phyloP scores from a whole-genome alignment of 495 filamentous ascomycete species.

The Penicillium alfredii region DNA sequence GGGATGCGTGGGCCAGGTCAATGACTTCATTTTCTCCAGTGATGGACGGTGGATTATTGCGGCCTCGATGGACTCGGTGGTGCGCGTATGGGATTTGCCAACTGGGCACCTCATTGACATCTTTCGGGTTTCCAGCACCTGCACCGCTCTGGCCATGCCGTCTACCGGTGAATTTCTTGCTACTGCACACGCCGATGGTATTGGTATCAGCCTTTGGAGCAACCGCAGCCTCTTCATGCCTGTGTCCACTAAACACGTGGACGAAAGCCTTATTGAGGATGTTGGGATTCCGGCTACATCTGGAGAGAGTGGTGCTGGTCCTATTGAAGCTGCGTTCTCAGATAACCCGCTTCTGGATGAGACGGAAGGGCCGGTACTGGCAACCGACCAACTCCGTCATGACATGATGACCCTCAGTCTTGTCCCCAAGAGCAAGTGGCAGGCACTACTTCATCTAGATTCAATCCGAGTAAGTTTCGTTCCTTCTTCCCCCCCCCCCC shows the following conservation, averaged over 20 bases:
- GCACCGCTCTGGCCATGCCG: conserved; percentile 81
- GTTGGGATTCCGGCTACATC: conserved; percentile 64
- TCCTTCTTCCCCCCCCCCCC: neutral
- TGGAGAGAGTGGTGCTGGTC: conserved; percentile 69
- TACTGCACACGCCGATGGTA: conserved; percentile 71
- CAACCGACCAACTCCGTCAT: conserved; percentile 66
- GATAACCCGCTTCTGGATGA: conserved; percentile 45
- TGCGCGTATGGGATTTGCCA: conserved; percentile 92
- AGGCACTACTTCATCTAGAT: conserved; percentile 85
- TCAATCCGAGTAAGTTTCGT: conserved; percentile 57
- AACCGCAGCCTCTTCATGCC: conserved; percentile 87
- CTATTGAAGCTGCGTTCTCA: conserved; percentile 64
- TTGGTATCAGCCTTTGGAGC: conserved; percentile 92
- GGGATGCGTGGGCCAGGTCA: conserved; percentile 75
- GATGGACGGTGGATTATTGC: conserved; percentile 93
- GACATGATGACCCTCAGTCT: conserved; percentile 84
- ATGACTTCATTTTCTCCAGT: conserved; percentile 84
- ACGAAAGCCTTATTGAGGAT: conserved; percentile 61
- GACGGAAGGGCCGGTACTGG: conserved; percentile 43
- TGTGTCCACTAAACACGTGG: conserved; percentile 73
- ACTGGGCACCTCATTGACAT: conserved; percentile 92
- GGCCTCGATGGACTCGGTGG: conserved; percentile 70
- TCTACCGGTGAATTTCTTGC: conserved; percentile 88
- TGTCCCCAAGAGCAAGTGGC: conserved; percentile 86
- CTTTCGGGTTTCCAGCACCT: conserved; percentile 66